These are phyloP conservation scores for Rhododendron henanense DNA, from an alignment of 148 eudicot species.

Conservation along the genomic window DNA sequence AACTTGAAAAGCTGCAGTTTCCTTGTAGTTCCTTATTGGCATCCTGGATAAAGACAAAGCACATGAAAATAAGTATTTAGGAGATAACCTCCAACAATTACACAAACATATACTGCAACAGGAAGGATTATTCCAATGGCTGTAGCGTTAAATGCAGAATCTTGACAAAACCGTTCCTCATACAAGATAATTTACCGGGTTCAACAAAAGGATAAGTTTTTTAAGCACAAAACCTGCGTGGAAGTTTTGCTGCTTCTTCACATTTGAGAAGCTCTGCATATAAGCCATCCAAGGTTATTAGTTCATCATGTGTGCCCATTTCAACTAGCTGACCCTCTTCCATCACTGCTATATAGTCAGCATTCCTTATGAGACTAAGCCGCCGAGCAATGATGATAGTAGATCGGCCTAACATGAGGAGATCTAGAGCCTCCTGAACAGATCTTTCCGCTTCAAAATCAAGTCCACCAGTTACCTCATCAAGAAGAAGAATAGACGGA, in stretches of 20 bases:
- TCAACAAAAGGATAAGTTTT: constrained; percentile 9
- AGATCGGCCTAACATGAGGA: constrained; percentile 91
- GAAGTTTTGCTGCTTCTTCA: constrained; percentile 98
- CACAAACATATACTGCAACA: neutral
- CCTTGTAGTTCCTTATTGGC: constrained; percentile 74
- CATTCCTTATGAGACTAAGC: constrained; percentile 85
- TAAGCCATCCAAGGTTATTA: constrained; percentile 76
- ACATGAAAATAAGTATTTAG: neutral
- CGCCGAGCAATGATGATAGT: constrained; percentile 93
- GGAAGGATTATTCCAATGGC: neutral
- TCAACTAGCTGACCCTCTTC: constrained; percentile 99
- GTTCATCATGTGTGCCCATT: constrained; percentile 97
- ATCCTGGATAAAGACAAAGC: constrained; percentile 45
- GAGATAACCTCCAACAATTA: neutral
- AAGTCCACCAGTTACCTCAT: constrained; percentile 98
- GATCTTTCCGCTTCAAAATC: constrained; percentile 99
- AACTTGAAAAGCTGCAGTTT: constrained; percentile 61
- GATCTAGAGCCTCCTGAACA: constrained; percentile 91
- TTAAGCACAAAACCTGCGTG: constrained; percentile 60
- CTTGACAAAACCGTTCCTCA: neutral
- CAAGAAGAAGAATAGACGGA: constrained; percentile 93
- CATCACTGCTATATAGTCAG: constrained; percentile 98
- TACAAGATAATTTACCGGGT: neutral
- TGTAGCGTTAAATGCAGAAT: neutral
- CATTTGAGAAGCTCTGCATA: constrained; percentile 95